Percentiles rank a stretch among this genome's conserved stretches.
phyloP scores from a whole-genome alignment of 257 asterid species.

The Marsdenia floribunda region DNA sequence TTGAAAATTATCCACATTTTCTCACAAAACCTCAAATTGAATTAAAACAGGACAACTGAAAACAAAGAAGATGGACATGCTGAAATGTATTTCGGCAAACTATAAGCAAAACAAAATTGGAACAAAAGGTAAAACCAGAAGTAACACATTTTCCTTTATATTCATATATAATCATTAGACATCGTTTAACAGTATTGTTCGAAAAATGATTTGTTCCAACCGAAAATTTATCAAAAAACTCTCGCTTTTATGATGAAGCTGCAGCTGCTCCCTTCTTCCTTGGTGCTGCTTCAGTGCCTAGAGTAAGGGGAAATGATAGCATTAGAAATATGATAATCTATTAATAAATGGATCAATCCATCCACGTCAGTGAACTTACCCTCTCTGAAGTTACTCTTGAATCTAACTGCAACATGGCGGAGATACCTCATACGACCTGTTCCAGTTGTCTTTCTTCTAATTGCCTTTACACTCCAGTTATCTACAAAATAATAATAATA shows the following conservation, averaged over 20 bases:
- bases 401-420: constrained; percentile 28
- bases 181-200: not conserved
- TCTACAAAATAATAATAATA: constrained; percentile 15
- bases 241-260: constrained; percentile 8
- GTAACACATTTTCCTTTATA: not conserved
- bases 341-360: not conserved
- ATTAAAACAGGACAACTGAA: not conserved
- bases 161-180: not conserved
- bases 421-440: constrained; percentile 40
- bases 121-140: not conserved
- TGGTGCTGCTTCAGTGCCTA: constrained; percentile 38
- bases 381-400: constrained; percentile 37
- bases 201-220: not conserved
- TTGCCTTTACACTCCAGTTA: constrained; percentile 44
- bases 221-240: not conserved
- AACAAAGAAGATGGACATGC: not conserved
- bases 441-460: constrained; percentile 39
- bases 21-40: not conserved
- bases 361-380: constrained; percentile 12
- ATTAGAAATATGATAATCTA: no score
- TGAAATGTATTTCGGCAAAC: not conserved
- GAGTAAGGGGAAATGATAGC: not conserved
- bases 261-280: constrained; percentile 30
- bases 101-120: not conserved
- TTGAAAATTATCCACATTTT: not conserved